Evolutionary conservation across 2,329 filamentous ascomycete genomes (phyloP).

Genomic region (Aspergillus pseudotamarii): DNA sequence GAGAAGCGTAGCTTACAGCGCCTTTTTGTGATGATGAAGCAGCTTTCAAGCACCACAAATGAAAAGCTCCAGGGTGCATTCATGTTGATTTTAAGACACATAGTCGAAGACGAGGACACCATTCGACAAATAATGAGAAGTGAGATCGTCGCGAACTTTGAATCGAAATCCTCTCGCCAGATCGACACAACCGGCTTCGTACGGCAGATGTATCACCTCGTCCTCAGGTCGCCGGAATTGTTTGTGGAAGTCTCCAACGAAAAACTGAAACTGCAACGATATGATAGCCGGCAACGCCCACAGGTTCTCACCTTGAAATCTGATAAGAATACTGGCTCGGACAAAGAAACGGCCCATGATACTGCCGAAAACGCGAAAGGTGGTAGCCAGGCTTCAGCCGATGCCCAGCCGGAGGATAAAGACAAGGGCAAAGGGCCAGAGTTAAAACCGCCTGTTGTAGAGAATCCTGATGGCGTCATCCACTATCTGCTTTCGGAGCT

Average conservation of each 20-base stretch:
- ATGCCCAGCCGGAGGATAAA: constrained; percentile 28
- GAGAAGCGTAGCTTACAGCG: constrained; percentile 88
- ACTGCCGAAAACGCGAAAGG: constrained; percentile 34
- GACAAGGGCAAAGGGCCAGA: constrained; percentile 63
- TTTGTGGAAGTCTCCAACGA: constrained; percentile 90
- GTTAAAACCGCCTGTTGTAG: constrained; percentile 78
- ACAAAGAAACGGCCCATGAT: constrained; percentile 27
- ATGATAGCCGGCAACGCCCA: constrained; percentile 56
- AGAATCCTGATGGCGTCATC: constrained; percentile 92
- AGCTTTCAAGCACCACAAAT: constrained; percentile 78
- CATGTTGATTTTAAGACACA: constrained; percentile 85
- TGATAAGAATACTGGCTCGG: constrained; percentile 38
- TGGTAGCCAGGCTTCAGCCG: constrained; percentile 32
- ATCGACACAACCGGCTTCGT: constrained; percentile 74
- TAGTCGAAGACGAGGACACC: constrained; percentile 90
- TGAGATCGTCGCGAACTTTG: constrained; percentile 81
- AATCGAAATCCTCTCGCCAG: constrained; percentile 58
- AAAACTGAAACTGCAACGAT: constrained; percentile 73
- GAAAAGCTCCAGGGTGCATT: constrained; percentile 74
- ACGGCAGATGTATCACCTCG: constrained; percentile 75
- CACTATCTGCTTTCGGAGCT: constrained; percentile 93
- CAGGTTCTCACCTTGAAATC: constrained; percentile 58
- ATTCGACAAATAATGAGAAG: constrained; percentile 89
- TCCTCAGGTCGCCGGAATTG: constrained; percentile 77
- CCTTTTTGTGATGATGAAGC: constrained; percentile 93